phyloP scores from a whole-genome alignment of 116 monocot genomes.

The Zostera marina region DNA sequence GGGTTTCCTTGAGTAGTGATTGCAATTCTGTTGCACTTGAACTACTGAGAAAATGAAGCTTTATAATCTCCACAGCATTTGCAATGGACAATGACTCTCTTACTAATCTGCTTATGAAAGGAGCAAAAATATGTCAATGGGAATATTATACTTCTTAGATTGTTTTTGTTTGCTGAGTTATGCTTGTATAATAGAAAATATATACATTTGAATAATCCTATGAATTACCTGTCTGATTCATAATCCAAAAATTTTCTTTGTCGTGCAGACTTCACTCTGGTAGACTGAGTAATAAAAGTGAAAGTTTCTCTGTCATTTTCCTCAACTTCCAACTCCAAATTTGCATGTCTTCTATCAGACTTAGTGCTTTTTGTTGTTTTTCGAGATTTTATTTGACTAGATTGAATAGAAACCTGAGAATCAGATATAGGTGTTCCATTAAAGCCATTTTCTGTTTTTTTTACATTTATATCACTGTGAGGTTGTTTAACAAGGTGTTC shows the following conservation, averaged over 20 bases:
- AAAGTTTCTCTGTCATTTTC: conserved; percentile 13
- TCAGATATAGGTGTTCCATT: conserved; percentile 5
- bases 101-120: conserved; percentile 17
- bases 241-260: conserved; percentile 48
- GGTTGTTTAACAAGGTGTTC: conserved; percentile 4
- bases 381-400: conserved; percentile 4
- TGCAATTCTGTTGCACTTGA: conserved; percentile 40
- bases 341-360: conserved; percentile 7
- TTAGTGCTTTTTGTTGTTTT: background rate
- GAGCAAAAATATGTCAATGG: background rate
- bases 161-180: too few species aligned
- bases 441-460: conserved; percentile 35
- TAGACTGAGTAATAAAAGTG: conserved; percentile 24
- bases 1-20: conserved; percentile 38
- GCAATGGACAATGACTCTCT: conserved; percentile 45
- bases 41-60: conserved; percentile 53
- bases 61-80: conserved; percentile 79
- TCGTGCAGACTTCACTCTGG: conserved; percentile 21
- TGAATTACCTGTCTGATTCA: conserved; percentile 48
- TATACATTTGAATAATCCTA: too few species aligned
- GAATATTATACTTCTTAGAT: background rate
- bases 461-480: conserved; percentile 2
- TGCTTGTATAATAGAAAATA: background rate
- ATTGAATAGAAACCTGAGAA: conserved; percentile 1
- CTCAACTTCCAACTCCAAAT: conserved; percentile 10